Evolutionary conservation across 2,329 filamentous ascomycete species (phyloP), one percentile per base, ranked within the genome.

Genomic region (Ceratocystis colombiana): DNA sequence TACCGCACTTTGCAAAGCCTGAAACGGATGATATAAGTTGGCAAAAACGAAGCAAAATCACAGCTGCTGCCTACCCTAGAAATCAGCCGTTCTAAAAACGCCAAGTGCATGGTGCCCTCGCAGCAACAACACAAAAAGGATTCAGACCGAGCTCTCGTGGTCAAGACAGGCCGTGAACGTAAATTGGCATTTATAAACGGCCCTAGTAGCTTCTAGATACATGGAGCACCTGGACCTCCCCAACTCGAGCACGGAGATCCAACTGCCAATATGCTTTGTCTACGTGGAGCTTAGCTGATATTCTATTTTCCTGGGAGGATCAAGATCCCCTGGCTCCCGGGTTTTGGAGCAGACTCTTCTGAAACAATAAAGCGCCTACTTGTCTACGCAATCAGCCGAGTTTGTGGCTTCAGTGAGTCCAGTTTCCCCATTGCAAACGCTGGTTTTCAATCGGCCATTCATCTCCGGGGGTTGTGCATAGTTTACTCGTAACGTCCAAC

Each of bases 341-440:
- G 33, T 44, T 62, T 15, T 62, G 53, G 10, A 10, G 22, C 15
- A n/a, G 28, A n/a, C 28, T 10, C 1, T 59, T 59, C 25, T 59
- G 55, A 59, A 59, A 59, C 55, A 59, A 59, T 59, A 59, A 59
- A 44, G 61, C 37, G 61, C 0, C 61, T 62, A 25, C 37, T 25
- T 37, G 5, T 22, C 37, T 62, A 46, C 61, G 37, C 61, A 28
- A 62, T 62, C n/a, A 8, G 1, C 8, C 33, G 55, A 53, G 48
- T 25, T 22, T 48, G 17, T 17, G n/a, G 45, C 45, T 25, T 53
- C 22, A 12, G 22, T 53, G 48, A 50, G 6, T n/a, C 46, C 17
- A 7, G 22, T 22, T 50, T 12, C 46, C 46, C 17, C 10, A 20
- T n/a, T 22, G 22, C 46, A 50, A 5, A 22, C 17, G 46, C 22